Evolutionary conservation across 1,284 basidiomycete species (phyloP).

Genomic region (Sanghuangporus baumii): DNA sequence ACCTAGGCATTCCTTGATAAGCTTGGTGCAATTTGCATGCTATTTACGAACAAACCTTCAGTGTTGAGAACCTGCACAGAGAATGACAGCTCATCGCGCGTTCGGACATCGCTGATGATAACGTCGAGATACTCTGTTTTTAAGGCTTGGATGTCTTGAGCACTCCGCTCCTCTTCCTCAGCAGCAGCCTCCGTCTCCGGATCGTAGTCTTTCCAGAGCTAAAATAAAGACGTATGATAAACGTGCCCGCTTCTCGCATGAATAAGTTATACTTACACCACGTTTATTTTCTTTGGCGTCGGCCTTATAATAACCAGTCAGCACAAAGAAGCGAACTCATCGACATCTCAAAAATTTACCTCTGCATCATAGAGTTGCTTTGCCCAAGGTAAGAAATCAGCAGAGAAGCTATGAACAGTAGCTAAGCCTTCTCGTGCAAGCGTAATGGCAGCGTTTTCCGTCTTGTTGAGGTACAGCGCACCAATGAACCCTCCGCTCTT

Average conservation of each 20-base stretch:
- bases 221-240: slow-evolving; percentile 24
- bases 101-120: slow-evolving; percentile 85
- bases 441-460: slow-evolving; percentile 78
- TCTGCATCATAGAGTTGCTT: slow-evolving; percentile 83
- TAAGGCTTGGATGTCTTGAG: slow-evolving; percentile 48
- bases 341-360: slow-evolving; percentile 32
- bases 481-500: slow-evolving; percentile 97
- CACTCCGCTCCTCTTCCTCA: slow-evolving; percentile 38
- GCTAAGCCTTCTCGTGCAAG: slow-evolving; percentile 86
- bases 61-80: slow-evolving; percentile 90
- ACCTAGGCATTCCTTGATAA: slow-evolving; percentile 36
- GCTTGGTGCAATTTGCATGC: slow-evolving; percentile 4
- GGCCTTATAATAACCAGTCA: slow-evolving; percentile 36
- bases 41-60: slow-evolving; percentile 50
- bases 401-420: slow-evolving; percentile 83
- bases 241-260: background rate
- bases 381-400: slow-evolving; percentile 75
- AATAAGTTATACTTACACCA: slow-evolving; percentile 43
- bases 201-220: slow-evolving; percentile 85
- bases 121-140: slow-evolving; percentile 86
- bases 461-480: slow-evolving; percentile 74
- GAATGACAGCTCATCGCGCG: slow-evolving; percentile 73
- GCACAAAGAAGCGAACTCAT: too few species aligned
- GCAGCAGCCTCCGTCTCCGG: slow-evolving; percentile 55
- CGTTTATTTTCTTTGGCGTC: slow-evolving; percentile 74